Conservation (phyloP, 768 basidiomycete species). For the Trametes elegans region DNA sequence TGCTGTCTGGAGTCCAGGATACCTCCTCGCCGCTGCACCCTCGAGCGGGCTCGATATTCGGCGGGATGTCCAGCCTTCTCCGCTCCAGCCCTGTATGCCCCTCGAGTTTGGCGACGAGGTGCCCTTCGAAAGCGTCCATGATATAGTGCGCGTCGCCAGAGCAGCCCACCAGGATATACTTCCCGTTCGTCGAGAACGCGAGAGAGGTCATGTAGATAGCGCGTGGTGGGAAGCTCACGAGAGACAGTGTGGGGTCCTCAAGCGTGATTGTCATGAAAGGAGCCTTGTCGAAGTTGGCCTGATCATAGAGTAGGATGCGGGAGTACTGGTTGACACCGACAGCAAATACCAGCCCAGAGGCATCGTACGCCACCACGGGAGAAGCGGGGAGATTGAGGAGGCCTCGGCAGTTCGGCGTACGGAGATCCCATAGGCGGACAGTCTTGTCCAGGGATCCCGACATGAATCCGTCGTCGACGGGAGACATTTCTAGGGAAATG, state of each 20-base stretch:
- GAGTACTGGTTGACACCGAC: conserved; percentile 82
- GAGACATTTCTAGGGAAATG: conserved; percentile 87
- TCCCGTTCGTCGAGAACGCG: conserved; percentile 86
- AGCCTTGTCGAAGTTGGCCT: conserved; percentile 83
- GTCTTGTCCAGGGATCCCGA: conserved; percentile 93
- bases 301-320: conserved; percentile 83
- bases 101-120: conserved; percentile 79
- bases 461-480: conserved; percentile 93
- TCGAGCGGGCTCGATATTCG: conserved; percentile 63
- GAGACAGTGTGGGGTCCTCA: conserved; percentile 73
- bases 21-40: conserved; percentile 94
- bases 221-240: conserved; percentile 82
- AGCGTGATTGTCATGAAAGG: conserved; percentile 86
- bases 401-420: conserved; percentile 74
- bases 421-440: conserved; percentile 94
- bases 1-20: conserved; percentile 92
- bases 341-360: conserved; percentile 80
- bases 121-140: conserved; percentile 86
- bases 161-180: conserved; percentile 89
- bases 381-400: conserved; percentile 69
- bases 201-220: conserved; percentile 90
- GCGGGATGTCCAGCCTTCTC: conserved; percentile 44
- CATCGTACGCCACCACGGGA: conserved; percentile 83
- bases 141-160: conserved; percentile 92
- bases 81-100: conserved; percentile 84